Base-by-base conservation (phyloP, 768 basidiomycete species). In the Trametes coccinea region DNA sequence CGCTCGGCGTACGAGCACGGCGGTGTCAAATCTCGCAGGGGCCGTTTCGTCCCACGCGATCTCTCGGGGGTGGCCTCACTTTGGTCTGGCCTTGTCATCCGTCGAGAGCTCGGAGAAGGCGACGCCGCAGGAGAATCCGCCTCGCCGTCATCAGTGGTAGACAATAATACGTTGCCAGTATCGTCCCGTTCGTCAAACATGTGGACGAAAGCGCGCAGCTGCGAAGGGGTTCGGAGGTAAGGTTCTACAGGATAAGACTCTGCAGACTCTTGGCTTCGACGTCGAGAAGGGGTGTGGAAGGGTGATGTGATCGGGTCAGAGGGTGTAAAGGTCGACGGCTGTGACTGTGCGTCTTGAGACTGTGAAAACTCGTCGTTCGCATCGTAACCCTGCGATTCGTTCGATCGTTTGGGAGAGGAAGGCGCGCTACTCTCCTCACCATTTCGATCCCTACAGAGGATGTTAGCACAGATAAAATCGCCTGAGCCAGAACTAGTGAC, bases 161-260 rank as follows among this genome's bases (percentile, higher is more conserved):
- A 13, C 16, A 49, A 17, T 1, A 62, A 41, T 1, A 48, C 37
- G 46, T 57, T 62, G n/a, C 61, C 61, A 13, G 29, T 40, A 16
- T 62, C 61, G 56, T 62, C 61, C 4, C 61, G 43, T 14, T 40
- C 31, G 14, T 53, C 17, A 45, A 62, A 62, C 56, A 62, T 62
- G 37, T 56, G 44, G 7, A 45, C 16, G 27, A 62, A 62, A 6
- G 11, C 41, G 27, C 55, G 61, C 11, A 58, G 6, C 17, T 62
- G 56, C 2, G 56, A 37, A 8, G 55, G 61, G 10, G 51, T 57
- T 5, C 34, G 34, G 34, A 37, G 34, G 11, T 37, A 37, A 37
- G 34, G 34, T 11, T 37, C 34, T 2, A n/a, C 30, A 5, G 56
- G 17, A n/a, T 43, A 47, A 9, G 53, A 49, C 8, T 61, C 14